A percentile compares a stretch with the other conserved stretches of the same genome.
Conservation (phyloP, 192 early-diverging fungal genomes). For the Funneliformis mosseae region DNA sequence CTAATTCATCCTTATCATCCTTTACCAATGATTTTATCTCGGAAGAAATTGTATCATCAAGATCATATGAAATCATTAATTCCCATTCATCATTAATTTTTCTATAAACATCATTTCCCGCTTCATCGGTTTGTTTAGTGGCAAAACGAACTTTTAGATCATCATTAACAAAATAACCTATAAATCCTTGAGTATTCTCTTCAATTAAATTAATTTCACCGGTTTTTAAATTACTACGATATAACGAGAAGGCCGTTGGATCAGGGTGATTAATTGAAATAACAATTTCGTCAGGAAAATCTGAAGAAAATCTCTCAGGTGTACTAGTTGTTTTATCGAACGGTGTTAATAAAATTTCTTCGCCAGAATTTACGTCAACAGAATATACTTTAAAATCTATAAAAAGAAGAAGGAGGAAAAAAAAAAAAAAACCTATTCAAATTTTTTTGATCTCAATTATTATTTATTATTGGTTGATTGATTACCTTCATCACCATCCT, state of each 20-base stretch:
- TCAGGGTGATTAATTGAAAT: slow-evolving; percentile 41
- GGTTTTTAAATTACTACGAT: slow-evolving; percentile 36
- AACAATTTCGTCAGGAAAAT: slow-evolving; percentile 38
- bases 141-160: neutral
- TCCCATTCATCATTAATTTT: neutral
- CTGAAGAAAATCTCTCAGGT: slow-evolving; percentile 22
- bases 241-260: slow-evolving; percentile 34
- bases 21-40: neutral
- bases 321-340: neutral
- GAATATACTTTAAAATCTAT: neutral
- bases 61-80: neutral
- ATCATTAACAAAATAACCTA: neutral
- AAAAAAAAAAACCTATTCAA: neutral
- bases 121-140: neutral
- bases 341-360: neutral
- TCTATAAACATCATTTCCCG: neutral
- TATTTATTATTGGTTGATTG: too few relatives aligned
- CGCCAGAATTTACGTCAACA: neutral
- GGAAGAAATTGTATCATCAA: neutral
- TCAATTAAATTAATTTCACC: slow-evolving; percentile 37
- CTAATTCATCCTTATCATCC: neutral
- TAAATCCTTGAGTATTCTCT: slow-evolving; percentile 34
- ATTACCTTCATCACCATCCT: slow-evolving; percentile 43
- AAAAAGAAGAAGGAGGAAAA: neutral
- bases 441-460: neutral